Evolutionary conservation across 1,284 basidiomycete species (phyloP).

Genomic region (Cryptococcus depauperatus): DNA sequence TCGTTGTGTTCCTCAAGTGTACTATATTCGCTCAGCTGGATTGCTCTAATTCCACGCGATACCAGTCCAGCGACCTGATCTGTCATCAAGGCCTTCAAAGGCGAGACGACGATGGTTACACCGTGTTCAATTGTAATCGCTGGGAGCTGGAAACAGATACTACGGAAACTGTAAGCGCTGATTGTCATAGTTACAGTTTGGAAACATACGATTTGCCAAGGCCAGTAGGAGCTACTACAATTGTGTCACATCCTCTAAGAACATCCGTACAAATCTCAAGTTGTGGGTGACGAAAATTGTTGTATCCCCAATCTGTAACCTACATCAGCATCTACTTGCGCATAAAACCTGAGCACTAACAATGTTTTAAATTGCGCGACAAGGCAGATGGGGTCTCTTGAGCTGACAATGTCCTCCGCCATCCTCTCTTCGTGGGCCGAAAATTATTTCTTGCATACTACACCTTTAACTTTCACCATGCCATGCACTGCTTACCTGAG

Average conservation of each 20-base stretch:
- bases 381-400: conserved; percentile 34
- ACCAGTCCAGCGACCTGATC: conserved; percentile 66
- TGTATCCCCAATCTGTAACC: conserved; percentile 58
- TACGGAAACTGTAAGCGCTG: conserved; percentile 1
- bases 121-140: conserved; percentile 64
- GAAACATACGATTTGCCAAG: conserved; percentile 66
- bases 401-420: conserved; percentile 31
- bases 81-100: conserved; percentile 76
- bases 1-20: conserved; percentile 51
- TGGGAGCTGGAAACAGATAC: conserved; percentile 79
- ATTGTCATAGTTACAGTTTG: not conserved
- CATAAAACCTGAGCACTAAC: conserved; percentile 15
- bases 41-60: conserved; percentile 53
- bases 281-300: conserved; percentile 64
- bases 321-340: not conserved
- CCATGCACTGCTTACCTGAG: conserved; percentile 16
- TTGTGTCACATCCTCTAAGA: conserved; percentile 58
- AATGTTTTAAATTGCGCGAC: conserved; percentile 29
- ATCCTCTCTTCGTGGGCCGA: conserved; percentile 22
- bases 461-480: not conserved
- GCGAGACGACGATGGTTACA: conserved; percentile 69
- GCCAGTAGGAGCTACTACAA: conserved; percentile 81
- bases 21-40: conserved; percentile 62
- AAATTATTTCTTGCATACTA: conserved; percentile 32
- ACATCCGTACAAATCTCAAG: conserved; percentile 64